phyloP scores from a whole-genome alignment of 1,284 basidiomycete species.

The Leccinum olivaceoglutinosum region DNA sequence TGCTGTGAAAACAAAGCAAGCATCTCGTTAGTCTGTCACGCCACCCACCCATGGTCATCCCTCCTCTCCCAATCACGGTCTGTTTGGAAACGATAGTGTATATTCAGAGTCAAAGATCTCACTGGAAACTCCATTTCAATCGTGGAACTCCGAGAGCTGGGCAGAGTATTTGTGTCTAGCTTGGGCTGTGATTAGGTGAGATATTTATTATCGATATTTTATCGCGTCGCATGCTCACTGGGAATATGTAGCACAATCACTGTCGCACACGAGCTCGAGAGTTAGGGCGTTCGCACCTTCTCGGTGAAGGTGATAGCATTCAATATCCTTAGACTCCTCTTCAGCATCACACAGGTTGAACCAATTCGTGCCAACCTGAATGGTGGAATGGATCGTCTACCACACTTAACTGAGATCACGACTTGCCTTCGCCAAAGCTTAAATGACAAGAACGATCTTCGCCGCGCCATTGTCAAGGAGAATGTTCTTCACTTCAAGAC shows the following conservation, averaged over 20 bases:
- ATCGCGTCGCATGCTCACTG: conserved; percentile 10
- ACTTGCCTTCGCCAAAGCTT: conserved; percentile 78
- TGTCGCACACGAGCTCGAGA: conserved; percentile 89
- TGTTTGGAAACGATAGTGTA: conserved; percentile 66
- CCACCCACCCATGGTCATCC: conserved; percentile 96
- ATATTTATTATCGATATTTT: conserved; percentile 3
- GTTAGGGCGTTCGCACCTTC: conserved; percentile 93
- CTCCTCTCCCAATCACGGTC: conserved; percentile 95
- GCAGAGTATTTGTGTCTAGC: conserved; percentile 95
- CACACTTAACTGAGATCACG: conserved; percentile 91
- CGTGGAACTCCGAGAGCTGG: conserved; percentile 99
- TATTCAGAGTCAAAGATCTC: conserved; percentile 99
- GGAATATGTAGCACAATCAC: conserved; percentile 70
- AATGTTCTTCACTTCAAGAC: conserved; percentile 94
- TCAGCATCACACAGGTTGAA: conserved; percentile 99
- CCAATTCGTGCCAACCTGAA: conserved; percentile 98
- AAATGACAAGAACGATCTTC: conserved; percentile 81
- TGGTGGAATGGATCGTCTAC: conserved; percentile 95
- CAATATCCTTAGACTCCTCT: conserved; percentile 97
- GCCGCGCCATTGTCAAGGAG: conserved; percentile 89
- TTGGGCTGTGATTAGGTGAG: conserved; percentile 93
- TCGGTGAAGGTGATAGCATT: conserved; percentile 99
- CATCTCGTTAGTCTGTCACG: conserved; percentile 91
- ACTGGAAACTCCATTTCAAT: conserved; percentile 94
- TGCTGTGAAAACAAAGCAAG: conserved; percentile 97